phyloP scores from a whole-genome alignment of 2,329 filamentous ascomycete genomes.

The Aspergillus chevalieri region DNA sequence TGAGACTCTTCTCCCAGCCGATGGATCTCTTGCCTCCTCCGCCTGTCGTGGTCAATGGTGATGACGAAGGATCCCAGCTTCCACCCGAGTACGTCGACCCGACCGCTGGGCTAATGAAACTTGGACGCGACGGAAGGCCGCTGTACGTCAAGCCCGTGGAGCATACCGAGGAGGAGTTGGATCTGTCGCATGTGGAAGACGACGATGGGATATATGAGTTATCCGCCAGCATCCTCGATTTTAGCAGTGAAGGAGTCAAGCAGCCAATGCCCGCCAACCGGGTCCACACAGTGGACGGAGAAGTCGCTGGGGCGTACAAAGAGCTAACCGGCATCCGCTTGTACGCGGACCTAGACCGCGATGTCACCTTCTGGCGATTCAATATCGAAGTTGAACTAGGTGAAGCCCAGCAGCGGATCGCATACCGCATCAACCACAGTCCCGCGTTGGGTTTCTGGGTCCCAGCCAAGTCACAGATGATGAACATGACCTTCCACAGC shows the following conservation, averaged over 20 bases:
- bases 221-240: conserved; percentile 43
- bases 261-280: conserved; percentile 45
- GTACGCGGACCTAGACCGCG: conserved; percentile 75
- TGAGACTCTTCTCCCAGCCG: conserved; percentile 81
- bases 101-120: conserved; percentile 76
- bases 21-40: conserved; percentile 76
- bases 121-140: conserved; percentile 77
- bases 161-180: conserved; percentile 68
- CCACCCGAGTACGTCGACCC: conserved; percentile 80
- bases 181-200: conserved; percentile 72
- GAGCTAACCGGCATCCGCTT: conserved; percentile 77
- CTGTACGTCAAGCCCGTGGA: conserved; percentile 88
- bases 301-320: conserved; percentile 72
- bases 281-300: conserved; percentile 57
- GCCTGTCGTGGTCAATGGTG: conserved; percentile 57
- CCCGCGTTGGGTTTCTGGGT: conserved; percentile 93
- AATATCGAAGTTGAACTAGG: conserved; percentile 86
- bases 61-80: conserved; percentile 53
- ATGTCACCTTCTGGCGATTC: conserved; percentile 95
- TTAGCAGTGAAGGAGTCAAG: conserved; percentile 31
- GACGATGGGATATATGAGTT: conserved; percentile 78
- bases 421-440: conserved; percentile 90
- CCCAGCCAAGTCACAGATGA: conserved; percentile 71
- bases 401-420: conserved; percentile 72
- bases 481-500: conserved; percentile 99